phyloP scores from a whole-genome alignment of 1,139 yeast species.

The Nadsonia starkeyi-henricii region DNA sequence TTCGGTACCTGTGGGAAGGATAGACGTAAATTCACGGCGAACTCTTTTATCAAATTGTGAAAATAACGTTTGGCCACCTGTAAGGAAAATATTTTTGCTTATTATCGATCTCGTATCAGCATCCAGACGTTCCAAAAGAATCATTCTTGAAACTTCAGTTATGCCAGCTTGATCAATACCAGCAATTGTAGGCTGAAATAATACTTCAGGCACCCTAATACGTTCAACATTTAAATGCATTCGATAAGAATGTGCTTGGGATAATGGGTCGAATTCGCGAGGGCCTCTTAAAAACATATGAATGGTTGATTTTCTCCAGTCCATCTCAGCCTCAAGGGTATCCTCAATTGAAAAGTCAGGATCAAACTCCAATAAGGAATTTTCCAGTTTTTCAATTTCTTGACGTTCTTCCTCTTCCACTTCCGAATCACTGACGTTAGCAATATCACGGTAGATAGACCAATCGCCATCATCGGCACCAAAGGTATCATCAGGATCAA shows the following conservation, averaged over 20 bases:
- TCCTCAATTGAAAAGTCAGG: constrained; percentile 78
- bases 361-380: constrained; percentile 62
- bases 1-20: constrained; percentile 57
- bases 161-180: constrained; percentile 95
- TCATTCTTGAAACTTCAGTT: constrained; percentile 57
- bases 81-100: constrained; percentile 53
- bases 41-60: constrained; percentile 57
- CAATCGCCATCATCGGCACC: constrained; percentile 96
- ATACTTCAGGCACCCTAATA: constrained; percentile 79
- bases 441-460: constrained; percentile 78
- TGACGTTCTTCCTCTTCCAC: constrained; percentile 64
- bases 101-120: constrained; percentile 20
- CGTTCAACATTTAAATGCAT: constrained; percentile 83
- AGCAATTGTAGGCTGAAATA: constrained; percentile 89
- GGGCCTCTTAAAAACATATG: constrained; percentile 89
- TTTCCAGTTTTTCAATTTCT: constrained; percentile 52
- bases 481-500: constrained; percentile 86
- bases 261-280: constrained; percentile 50
- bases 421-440: constrained; percentile 57
- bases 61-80: constrained; percentile 72
- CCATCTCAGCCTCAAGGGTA: constrained; percentile 67
- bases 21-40: constrained; percentile 46
- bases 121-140: constrained; percentile 40
- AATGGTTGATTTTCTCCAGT: constrained; percentile 68
- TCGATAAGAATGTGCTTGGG: constrained; percentile 66